Evolutionary conservation across 805 yeast species (phyloP).

Genomic region (Zygotorulaspora chibaensis): DNA sequence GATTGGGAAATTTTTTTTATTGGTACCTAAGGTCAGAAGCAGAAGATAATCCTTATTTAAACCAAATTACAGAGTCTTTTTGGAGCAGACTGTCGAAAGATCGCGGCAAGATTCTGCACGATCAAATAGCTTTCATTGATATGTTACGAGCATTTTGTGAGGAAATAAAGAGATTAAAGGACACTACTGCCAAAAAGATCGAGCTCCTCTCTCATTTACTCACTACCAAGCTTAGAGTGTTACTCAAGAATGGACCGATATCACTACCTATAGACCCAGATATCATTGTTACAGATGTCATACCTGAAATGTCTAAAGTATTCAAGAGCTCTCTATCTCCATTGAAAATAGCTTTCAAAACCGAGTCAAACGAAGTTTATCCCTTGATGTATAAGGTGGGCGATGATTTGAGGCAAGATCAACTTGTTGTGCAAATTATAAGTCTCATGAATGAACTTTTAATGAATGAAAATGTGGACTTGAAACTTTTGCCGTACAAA

Average conservation of each 20-base stretch:
- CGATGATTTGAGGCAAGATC: slow-evolving; percentile 93
- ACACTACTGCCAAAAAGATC: slow-evolving; percentile 70
- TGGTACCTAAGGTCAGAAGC: slow-evolving; percentile 91
- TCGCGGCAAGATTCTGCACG: slow-evolving; percentile 34
- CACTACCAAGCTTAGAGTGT: slow-evolving; percentile 39
- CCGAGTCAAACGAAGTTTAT: slow-evolving; percentile 50
- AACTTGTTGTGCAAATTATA: slow-evolving; percentile 90
- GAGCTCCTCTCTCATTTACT: slow-evolving; percentile 54
- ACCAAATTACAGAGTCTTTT: slow-evolving; percentile 47
- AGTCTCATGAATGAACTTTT: slow-evolving; percentile 84
- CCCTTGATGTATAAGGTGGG: slow-evolving; percentile 93
- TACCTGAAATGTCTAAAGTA: slow-evolving; percentile 76
- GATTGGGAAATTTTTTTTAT: slow-evolving; percentile 76
- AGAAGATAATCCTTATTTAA: slow-evolving; percentile 56
- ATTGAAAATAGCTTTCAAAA: slow-evolving; percentile 70
- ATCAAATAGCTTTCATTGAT: slow-evolving; percentile 67
- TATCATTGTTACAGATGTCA: slow-evolving; percentile 64
- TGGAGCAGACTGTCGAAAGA: slow-evolving; percentile 33
- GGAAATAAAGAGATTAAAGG: slow-evolving; percentile 60
- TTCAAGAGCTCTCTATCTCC: slow-evolving; percentile 92
- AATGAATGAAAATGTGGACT: slow-evolving; percentile 83
- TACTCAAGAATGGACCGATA: slow-evolving; percentile 45
- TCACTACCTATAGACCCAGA: slow-evolving; percentile 83
- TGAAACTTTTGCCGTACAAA: slow-evolving; percentile 81
- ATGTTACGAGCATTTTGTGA: slow-evolving; percentile 62